phyloP scores from a whole-genome alignment of 306 rosid genomes.

The Casuarina cunninghamiana region DNA sequence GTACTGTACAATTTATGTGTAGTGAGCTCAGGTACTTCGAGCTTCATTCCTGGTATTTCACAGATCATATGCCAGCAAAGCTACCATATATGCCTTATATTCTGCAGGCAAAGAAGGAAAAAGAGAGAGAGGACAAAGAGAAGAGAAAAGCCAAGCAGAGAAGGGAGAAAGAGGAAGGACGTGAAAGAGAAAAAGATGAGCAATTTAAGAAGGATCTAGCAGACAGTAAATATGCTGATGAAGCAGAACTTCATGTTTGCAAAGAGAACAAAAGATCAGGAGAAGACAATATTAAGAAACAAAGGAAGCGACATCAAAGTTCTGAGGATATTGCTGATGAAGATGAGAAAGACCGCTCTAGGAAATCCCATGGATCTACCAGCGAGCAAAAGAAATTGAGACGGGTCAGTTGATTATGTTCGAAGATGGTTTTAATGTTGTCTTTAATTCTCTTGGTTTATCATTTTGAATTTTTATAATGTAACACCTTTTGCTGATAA shows the following conservation, averaged over 20 bases:
- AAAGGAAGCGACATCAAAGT: constrained; percentile 61
- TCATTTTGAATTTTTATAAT: constrained; percentile 12
- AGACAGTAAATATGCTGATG: constrained; percentile 57
- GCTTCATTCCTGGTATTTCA: neutral
- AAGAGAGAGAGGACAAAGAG: constrained; percentile 80
- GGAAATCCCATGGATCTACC: constrained; percentile 66
- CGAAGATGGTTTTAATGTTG: constrained; percentile 3
- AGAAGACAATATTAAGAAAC: constrained; percentile 52
- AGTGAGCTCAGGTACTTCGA: neutral
- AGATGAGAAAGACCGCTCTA: constrained; percentile 59
- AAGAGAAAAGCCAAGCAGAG: constrained; percentile 66
- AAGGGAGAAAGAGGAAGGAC: constrained; percentile 68
- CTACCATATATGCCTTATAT: constrained; percentile 8
- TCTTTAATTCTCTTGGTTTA: constrained; percentile 10
- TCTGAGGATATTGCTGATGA: constrained; percentile 55
- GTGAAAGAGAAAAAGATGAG: constrained; percentile 69
- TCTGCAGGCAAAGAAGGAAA: constrained; percentile 75
- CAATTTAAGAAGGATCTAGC: constrained; percentile 54
- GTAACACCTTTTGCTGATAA: neutral
- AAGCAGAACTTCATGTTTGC: constrained; percentile 45
- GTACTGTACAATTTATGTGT: neutral
- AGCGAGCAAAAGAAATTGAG: constrained; percentile 75
- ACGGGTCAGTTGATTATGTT: constrained; percentile 48
- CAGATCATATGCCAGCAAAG: constrained; percentile 7
- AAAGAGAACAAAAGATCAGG: constrained; percentile 61